These are phyloP conservation scores for Aspergillus sclerotialis DNA, from an alignment of 2,329 filamentous ascomycete genomes.

Conservation along the genomic window DNA sequence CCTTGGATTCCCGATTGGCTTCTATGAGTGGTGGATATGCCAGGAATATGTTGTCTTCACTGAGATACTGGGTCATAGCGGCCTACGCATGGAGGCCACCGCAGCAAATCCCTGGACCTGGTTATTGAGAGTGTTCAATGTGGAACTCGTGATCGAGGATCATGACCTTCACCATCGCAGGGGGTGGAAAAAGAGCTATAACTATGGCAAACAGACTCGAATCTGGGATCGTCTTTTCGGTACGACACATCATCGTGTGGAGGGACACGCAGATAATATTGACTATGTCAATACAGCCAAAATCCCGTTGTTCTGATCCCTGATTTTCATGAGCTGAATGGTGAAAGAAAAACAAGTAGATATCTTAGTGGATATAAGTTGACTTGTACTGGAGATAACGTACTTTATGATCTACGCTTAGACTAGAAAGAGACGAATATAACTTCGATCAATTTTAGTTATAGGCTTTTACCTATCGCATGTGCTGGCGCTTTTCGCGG, in stretches of 20 bases:
- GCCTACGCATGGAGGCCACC: constrained; percentile 22
- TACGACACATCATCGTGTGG: constrained; percentile 8
- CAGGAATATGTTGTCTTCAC: constrained; percentile 9
- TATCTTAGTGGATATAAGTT: too few relatives aligned
- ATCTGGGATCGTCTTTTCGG: constrained; percentile 12
- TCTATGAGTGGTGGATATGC: constrained; percentile 41
- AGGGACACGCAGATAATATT: constrained; percentile 9
- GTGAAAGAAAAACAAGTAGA: too few relatives aligned
- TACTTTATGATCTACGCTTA: too few relatives aligned
- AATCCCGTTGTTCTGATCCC: constrained; percentile 1
- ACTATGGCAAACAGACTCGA: constrained; percentile 19
- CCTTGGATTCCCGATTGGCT: constrained; percentile 34
- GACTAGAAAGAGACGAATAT: too few relatives aligned
- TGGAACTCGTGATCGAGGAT: constrained; percentile 35
- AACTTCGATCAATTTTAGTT: too few relatives aligned
- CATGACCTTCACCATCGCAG: constrained; percentile 30
- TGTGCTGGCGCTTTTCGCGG: too few relatives aligned
- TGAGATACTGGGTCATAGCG: constrained; percentile 2
- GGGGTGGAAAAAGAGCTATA: constrained; percentile 26
- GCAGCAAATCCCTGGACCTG: constrained; percentile 25
- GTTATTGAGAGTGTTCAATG: constrained; percentile 22
- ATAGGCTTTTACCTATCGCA: too few relatives aligned
- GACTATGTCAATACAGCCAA: constrained; percentile 11
- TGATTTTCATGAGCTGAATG: too few relatives aligned
- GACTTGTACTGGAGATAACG: too few relatives aligned